Percentiles rank a stretch among this genome's conserved stretches.
Evolutionary conservation across 805 yeast genomes (phyloP).

Genomic region (Ascoidea asiatica): DNA sequence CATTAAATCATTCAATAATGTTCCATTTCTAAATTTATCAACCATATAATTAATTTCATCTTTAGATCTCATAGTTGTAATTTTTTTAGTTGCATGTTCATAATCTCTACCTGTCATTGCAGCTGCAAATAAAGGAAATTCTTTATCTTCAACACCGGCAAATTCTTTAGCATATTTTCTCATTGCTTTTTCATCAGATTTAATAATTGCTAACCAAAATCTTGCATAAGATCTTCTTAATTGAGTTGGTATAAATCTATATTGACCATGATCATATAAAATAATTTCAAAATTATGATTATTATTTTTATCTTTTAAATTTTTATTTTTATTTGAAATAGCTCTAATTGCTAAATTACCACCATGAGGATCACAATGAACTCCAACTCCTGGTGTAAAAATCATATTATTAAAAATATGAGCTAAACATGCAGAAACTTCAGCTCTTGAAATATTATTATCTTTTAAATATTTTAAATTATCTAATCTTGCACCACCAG

Average conservation of each 20-base stretch:
- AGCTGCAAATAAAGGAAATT: constrained; percentile 76
- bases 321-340: constrained; percentile 15
- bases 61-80: constrained; percentile 36
- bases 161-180: constrained; percentile 58
- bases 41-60: constrained; percentile 63
- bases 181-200: constrained; percentile 56
- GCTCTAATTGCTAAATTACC: constrained; percentile 83
- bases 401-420: constrained; percentile 93
- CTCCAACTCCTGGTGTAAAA: constrained; percentile 79
- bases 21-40: constrained; percentile 41
- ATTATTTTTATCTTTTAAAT: constrained; percentile 16
- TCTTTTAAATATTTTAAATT: constrained; percentile 49
- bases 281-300: constrained; percentile 80
- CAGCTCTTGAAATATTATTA: constrained; percentile 55
- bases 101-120: constrained; percentile 94
- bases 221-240: constrained; percentile 76
- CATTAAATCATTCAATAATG: constrained; percentile 67
- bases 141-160: constrained; percentile 65
- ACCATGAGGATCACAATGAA: constrained; percentile 98
- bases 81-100: constrained; percentile 54
- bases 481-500: constrained; percentile 75
- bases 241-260: constrained; percentile 66
- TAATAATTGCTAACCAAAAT: constrained; percentile 84
- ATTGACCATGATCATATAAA: constrained; percentile 89
- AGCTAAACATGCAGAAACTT: constrained; percentile 74